A percentile compares a stretch with the other conserved stretches of the same genome.
phyloP scores from a whole-genome alignment of 208 protist genomes.

The Leishmania guyanensis region DNA sequence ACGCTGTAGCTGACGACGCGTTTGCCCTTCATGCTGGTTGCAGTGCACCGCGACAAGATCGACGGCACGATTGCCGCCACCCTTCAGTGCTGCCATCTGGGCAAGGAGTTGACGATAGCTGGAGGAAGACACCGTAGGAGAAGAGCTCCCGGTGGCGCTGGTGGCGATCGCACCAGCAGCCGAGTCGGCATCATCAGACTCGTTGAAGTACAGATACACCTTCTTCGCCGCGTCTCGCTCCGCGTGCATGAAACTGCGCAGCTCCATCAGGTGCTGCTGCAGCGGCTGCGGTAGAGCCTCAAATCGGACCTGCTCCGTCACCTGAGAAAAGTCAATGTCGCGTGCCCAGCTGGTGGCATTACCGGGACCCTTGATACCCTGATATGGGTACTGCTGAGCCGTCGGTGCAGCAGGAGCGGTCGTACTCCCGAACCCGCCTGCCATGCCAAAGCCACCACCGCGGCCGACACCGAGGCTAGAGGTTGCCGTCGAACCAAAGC shows the following conservation, averaged over 20 bases:
- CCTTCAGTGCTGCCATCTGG: conserved; percentile 37
- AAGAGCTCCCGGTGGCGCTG: neutral
- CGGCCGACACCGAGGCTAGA: conserved; percentile 8
- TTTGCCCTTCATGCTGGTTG: conserved; percentile 61
- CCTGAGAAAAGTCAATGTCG: conserved; percentile 68
- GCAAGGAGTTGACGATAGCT: conserved; percentile 38
- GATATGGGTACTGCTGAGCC: conserved; percentile 55
- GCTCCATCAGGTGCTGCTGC: conserved; percentile 77
- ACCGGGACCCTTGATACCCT: conserved; percentile 73
- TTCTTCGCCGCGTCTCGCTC: conserved; percentile 60
- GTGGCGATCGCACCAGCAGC: neutral
- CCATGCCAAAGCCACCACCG: conserved; percentile 25
- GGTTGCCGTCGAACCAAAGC: conserved; percentile 15
- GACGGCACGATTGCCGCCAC: conserved; percentile 42
- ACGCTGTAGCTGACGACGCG: conserved; percentile 39
- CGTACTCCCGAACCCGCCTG: conserved; percentile 21
- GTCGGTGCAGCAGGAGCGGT: conserved; percentile 18
- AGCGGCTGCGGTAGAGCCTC: conserved; percentile 64
- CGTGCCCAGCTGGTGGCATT: conserved; percentile 59
- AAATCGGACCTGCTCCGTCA: conserved; percentile 74
- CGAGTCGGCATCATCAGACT: conserved; percentile 17
- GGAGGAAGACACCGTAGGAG: conserved; percentile 14
- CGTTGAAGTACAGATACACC: conserved; percentile 64
- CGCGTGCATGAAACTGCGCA: conserved; percentile 73
- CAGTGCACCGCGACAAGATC: conserved; percentile 64